A percentile compares a stretch with the other conserved stretches of the same genome.
phyloP scores from a whole-genome alignment of 2,329 filamentous ascomycete genomes.

The Colletotrichum lini region DNA sequence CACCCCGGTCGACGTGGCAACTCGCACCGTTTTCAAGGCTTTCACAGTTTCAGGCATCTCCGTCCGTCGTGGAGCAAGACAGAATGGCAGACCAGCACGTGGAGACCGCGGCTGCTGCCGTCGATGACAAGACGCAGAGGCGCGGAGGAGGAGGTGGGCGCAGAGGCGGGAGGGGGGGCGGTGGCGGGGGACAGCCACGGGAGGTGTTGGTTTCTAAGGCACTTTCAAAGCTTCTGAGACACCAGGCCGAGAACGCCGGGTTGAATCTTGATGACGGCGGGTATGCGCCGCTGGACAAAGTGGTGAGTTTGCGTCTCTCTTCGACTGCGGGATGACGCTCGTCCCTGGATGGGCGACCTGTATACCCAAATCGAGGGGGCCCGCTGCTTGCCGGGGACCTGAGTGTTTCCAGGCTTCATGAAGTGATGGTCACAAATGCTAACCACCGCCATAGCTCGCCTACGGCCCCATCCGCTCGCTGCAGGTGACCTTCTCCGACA shows the following conservation, averaged over 20 bases:
- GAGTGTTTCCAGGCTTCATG: background rate
- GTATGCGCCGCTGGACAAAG: constrained; percentile 69
- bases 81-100: constrained; percentile 30
- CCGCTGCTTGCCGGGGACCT: too few species aligned
- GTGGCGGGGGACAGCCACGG: constrained; percentile 54
- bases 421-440: background rate
- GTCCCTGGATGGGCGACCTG: background rate
- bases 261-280: constrained; percentile 72
- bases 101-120: constrained; percentile 13
- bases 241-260: constrained; percentile 70
- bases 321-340: background rate
- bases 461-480: constrained; percentile 76
- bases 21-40: background rate
- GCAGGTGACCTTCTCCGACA: constrained; percentile 81
- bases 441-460: constrained; percentile 57
- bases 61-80: background rate
- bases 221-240: constrained; percentile 67
- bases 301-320: constrained; percentile 63
- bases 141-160: constrained; percentile 39
- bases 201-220: constrained; percentile 67
- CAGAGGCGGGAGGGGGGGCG: constrained; percentile 49
- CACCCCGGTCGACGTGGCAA: background rate
- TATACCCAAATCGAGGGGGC: background rate
- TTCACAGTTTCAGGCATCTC: too few species aligned
- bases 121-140: constrained; percentile 47